Base-by-base conservation (phyloP, 495 filamentous ascomycete genomes). In the Terfezia claveryi region DNA sequence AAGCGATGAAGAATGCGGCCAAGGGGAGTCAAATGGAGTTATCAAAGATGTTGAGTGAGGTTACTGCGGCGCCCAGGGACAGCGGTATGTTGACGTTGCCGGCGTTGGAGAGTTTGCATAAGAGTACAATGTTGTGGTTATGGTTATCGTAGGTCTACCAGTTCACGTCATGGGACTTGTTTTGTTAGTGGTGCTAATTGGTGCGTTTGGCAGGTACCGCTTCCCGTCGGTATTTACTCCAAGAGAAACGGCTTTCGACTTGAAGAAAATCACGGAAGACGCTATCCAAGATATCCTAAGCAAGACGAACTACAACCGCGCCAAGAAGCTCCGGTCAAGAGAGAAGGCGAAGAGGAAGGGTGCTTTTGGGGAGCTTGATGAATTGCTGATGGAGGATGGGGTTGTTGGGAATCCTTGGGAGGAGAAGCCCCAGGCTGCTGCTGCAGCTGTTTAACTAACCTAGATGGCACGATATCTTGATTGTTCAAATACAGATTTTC, bases 141-240 rank as follows among this genome's bases (percentile, higher is more conserved):
- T 98, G 91, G 91, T 72, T 96, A 64, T 65, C 63, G 62, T 65
- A 61, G 52, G 56, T 58, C 27, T 36, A 38, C 49, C 51, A 37
- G 8, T 6, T 20, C 12, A 46, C 41, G 14, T 20, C 41, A 14
- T 46, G 41, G 17, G 52, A 3, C 36, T 49, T 10, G 23, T 38
- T 36, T 14, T 10, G 37, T 5, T 4, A 37, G 50, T 8, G 36
- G 7, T 54, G 49, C 46, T 59, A 27, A 59, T 49, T 11, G 12
- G 49, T 17, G 4, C 1, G 44, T 4, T 36, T 52, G 12, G 14
- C 20, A 77, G 73, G 51, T 80, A 78, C 64, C 77, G 77, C 11
- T 80, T 76, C 63, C 73, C 80, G 10, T 85, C 87, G 52, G 74
- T 94, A 10, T 94, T 96, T 65, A 75, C 73, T 10, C 83, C 81